Base-by-base conservation (phyloP, 164 flowering plant species). In the Amborella trichopoda region DNA sequence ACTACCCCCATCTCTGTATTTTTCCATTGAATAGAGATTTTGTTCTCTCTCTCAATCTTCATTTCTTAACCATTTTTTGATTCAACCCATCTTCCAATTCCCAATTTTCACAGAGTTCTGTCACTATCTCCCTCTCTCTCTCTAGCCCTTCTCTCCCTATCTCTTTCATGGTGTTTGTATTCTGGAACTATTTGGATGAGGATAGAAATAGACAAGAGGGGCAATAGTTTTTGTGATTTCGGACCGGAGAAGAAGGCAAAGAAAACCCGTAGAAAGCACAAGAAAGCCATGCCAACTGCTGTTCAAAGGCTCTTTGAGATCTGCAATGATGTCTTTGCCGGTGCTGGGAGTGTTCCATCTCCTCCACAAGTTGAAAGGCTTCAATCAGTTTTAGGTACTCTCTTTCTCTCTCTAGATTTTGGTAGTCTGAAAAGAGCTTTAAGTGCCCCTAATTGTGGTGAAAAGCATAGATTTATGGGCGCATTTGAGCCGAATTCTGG, bases 251-350 rank as follows among this genome's bases (percentile, higher is more conserved):
- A 25, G 32, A 59, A 41, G 23, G n/a, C 69, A 5, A 75, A 54
- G 76, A 77, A 54, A 65, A 50, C 21, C 53, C 53, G 65, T 48
- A 59, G 76, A 14, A 64, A 66, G 14, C 56, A 40, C 26, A 64
- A 48, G 69, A 66, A 53, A 41, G 38, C 55, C 28, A 57, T 47
- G 55, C 52, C 60, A 26, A 40, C 26, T 14, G 61, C 49, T 8
- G 76, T 76, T 22, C 80, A 74, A 71, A 70, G 21, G 63, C 70
- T 77, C 5, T 75, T 44, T 32, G 59, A 68, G 17, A 75, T 77
- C 4, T 80, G 88, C 59, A 69, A 64, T 58, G 70, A 68, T 8
- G 88, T 80, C 3, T 80, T 80, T 55, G 68, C 79, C 16, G 69
- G 65, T 2, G 17, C 77, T n/a, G 80, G 80, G 19, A 28, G 54